Evolutionary conservation across 2,329 filamentous ascomycete species (phyloP), one percentile per base, ranked within the genome.

Genomic region (Sarocladiaceae sp.): DNA sequence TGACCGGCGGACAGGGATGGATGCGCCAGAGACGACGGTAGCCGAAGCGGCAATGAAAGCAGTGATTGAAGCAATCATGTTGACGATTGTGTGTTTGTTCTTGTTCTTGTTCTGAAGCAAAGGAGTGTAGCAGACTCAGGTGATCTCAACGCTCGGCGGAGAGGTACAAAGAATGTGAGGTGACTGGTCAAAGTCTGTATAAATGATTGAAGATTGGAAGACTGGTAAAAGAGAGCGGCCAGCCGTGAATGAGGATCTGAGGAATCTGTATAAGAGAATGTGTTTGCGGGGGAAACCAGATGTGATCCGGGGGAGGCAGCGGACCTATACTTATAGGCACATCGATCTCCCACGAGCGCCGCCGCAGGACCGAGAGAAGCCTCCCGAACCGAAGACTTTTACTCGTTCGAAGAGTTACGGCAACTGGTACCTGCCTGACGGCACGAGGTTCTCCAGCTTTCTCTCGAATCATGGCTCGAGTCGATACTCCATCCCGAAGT

Each of bases 31-130:
- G 47, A 49, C 51, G 41, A 55, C 18, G 46, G 48, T 47, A 46
- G 51, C 53, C 47, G 53, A 51, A 34, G 46, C 51, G 26, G 49
- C 52, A 41, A 55, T 37, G 48, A 54, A 24, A 29, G 53, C 41
- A 45, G 52, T 51, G 46, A 55, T 45, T 43, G 50, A 42, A 26
- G 47, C 49, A 50, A 55, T 49, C 53, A 55, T 55, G 10, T 50
- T 54, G 53, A 31, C 7, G 34, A 35, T 35, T 12, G 33, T 21
- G 21, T 27, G 33, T 13, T 15, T 34, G 34, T 35, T 31, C 16
- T 15, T 37, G 19, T 20, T 27, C n/a, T n/a, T n/a, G n/a, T n/a
- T n/a, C n/a, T 19, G 20, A 33, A 35, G 29, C 19, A 18, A 31
- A 32, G 40, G 23, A 6, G 21, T n/a, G n/a, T 29, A n/a, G 37